phyloP scores from a whole-genome alignment of 768 basidiomycete genomes.

The Russula compacta region DNA sequence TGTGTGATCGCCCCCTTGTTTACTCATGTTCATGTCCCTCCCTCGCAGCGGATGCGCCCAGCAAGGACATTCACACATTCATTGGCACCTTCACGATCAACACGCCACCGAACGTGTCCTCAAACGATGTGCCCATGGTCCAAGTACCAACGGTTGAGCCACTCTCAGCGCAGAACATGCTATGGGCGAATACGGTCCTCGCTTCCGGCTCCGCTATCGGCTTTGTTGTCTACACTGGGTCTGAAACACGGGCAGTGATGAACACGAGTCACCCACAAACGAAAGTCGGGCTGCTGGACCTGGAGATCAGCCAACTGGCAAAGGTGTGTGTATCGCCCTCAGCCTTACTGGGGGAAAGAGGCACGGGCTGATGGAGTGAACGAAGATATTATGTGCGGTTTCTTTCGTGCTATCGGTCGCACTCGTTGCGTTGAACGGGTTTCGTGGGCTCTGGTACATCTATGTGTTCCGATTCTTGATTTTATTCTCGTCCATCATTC shows the following conservation, averaged over 20 bases:
- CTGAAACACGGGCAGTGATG: slow-evolving; percentile 95
- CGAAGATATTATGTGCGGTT: slow-evolving; percentile 84
- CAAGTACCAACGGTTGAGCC: slow-evolving; percentile 55
- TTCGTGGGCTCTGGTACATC: slow-evolving; percentile 91
- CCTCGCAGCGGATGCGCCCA: slow-evolving; percentile 76
- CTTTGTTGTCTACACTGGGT: slow-evolving; percentile 88
- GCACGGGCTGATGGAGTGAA: neutral
- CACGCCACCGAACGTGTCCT: slow-evolving; percentile 31
- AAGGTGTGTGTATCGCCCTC: slow-evolving; percentile 59
- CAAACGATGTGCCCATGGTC: slow-evolving; percentile 32
- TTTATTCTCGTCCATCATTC: slow-evolving; percentile 97
- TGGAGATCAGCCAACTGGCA: slow-evolving; percentile 91
- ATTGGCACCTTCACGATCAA: slow-evolving; percentile 84
- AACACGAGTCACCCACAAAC: slow-evolving; percentile 97
- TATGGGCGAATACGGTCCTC: slow-evolving; percentile 97
- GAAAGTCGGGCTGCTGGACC: slow-evolving; percentile 83
- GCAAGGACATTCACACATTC: slow-evolving; percentile 94
- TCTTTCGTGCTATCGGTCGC: slow-evolving; percentile 88
- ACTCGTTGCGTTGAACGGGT: slow-evolving; percentile 92
- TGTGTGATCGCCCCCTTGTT: neutral
- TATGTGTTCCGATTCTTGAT: slow-evolving; percentile 96
- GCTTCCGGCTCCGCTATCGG: slow-evolving; percentile 92
- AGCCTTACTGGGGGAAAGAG: neutral
- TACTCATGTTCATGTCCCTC: slow-evolving; percentile 2
- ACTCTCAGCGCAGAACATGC: slow-evolving; percentile 87